phyloP scores from a whole-genome alignment of 2,329 filamentous ascomycete genomes.

The Fusarium napiforme region DNA sequence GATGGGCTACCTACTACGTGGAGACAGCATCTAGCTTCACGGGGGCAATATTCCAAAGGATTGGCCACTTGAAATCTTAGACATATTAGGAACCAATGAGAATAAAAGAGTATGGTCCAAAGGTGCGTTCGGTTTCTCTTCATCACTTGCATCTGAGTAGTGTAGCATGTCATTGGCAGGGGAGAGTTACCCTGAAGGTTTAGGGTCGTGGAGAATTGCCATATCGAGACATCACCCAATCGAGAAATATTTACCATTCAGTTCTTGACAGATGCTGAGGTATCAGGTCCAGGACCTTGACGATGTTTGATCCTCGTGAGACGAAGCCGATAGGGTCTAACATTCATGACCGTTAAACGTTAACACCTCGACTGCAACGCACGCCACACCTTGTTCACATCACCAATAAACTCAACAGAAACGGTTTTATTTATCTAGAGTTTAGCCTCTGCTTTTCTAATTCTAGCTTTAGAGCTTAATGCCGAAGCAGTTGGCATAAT shows the following conservation, averaged over 20 bases:
- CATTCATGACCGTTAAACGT: not conserved
- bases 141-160: not conserved
- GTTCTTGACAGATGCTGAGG: not conserved
- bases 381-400: too few species aligned
- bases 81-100: not conserved
- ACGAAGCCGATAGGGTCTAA: too few species aligned
- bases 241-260: not conserved
- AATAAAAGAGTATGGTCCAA: too few species aligned
- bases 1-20: too few species aligned
- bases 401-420: not conserved
- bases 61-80: too few species aligned
- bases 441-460: not conserved
- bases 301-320: fast-evolving
- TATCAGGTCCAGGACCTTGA: not conserved
- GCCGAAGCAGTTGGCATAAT: conserved; percentile 77
- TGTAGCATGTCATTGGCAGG: not conserved
- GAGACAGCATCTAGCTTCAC: not conserved
- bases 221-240: not conserved
- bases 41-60: too few species aligned
- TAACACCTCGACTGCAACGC: not conserved
- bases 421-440: not conserved
- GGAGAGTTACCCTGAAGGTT: not conserved
- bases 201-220: not conserved
- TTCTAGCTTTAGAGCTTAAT: conserved; percentile 26
- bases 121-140: not conserved